Base-by-base conservation (phyloP, 441 rosid species). In the Metrosideros polymorpha region DNA sequence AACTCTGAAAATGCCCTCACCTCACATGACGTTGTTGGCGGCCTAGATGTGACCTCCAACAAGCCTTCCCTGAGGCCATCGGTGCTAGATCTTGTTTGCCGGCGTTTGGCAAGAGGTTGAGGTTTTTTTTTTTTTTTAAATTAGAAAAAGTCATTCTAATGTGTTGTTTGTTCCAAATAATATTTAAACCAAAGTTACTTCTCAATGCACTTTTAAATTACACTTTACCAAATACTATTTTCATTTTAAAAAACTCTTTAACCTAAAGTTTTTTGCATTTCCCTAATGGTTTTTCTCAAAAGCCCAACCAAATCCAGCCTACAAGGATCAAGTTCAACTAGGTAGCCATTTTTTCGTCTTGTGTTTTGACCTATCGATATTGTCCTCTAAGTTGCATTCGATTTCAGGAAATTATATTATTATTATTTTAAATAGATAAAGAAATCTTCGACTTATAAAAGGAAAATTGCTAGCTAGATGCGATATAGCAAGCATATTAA, bases 31-130 rank as follows among this genome's bases (percentile, higher is more conserved):
- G n/a, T 2, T 1, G 0, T 1, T 6, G 1, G 0, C 10, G 9
- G 59, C 6, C 14, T 12, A 55, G 9, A 24, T 55, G 0, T 0
- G 0, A 55, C 0, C 4, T 0, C 10, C 25, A 1, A 3, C 6
- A 4, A 55, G 59, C n/a, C 29, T 55, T 0, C n/a, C 29, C 6
- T 55, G 10, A 25, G 59, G 59, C 25, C 29, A 25, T 25, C 5
- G 25, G 2, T 55, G 59, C 24, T 25, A 55, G 25, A 55, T 55
- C 9, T 55, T 13, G 13, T 55, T 25, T 55, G 14, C 6, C 1
- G 10, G 6, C 2, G 4, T 53, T 55, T 12, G 25, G 3, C 1
- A 55, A 5, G 25, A 25, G 0, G 6, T n/a, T n/a, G n/a, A n/a
- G n/a, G n/a, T n/a, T n/a, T n/a, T n/a, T n/a, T n/a, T n/a, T n/a